Evolutionary conservation across 306 rosid genomes (phyloP).

Genomic region (Potentilla sterilis): DNA sequence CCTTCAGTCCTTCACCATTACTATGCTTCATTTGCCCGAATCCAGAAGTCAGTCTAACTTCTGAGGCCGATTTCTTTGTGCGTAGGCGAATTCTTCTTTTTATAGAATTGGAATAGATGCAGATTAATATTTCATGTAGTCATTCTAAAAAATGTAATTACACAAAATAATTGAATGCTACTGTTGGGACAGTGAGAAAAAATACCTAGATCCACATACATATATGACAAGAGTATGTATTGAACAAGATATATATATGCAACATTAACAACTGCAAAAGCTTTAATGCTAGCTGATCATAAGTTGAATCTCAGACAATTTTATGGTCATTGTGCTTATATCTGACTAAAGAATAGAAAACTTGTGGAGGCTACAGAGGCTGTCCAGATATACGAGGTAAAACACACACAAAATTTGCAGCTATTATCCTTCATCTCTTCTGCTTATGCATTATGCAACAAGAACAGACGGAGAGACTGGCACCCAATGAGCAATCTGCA

Average conservation of each 20-base stretch:
- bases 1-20: no score
- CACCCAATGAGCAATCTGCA: conserved; percentile 24
- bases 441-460: conserved; percentile 15
- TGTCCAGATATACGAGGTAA: not conserved
- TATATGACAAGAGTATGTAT: not conserved
- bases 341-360: not conserved
- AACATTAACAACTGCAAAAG: conserved; percentile 2
- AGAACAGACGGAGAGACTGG: conserved; percentile 4
- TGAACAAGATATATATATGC: conserved; percentile 6
- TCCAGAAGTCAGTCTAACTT: no score
- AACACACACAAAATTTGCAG: conserved; percentile 5
- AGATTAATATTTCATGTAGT: not conserved
- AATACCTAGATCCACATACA: not conserved
- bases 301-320: not conserved
- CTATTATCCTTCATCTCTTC: conserved; percentile 17
- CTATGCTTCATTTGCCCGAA: no score
- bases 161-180: not conserved
- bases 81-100: no score
- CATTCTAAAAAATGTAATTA: not conserved
- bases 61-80: no score
- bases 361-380: not conserved
- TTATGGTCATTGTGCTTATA: not conserved
- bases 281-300: conserved; percentile 2
- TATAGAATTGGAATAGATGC: not conserved
- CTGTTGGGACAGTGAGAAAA: not conserved